These are phyloP conservation scores for Kwoniella bestiolae DNA, from an alignment of 768 basidiomycete genomes.

Conservation along the genomic window DNA sequence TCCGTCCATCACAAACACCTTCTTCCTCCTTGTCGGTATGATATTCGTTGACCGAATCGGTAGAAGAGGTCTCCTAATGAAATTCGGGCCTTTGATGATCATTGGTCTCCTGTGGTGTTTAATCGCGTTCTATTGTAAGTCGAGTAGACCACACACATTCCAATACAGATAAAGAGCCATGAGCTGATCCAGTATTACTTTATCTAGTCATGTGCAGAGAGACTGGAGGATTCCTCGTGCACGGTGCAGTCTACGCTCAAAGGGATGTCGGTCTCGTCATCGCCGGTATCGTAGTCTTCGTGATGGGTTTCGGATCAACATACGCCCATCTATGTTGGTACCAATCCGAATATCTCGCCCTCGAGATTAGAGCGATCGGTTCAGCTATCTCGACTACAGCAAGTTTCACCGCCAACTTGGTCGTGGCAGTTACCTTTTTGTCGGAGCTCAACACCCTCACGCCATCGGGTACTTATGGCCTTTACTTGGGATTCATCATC, in stretches of 20 bases:
- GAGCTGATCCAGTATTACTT: too few species aligned
- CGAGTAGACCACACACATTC: too few species aligned
- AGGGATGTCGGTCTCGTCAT: slow-evolving; percentile 14
- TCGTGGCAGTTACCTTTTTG: slow-evolving; percentile 1
- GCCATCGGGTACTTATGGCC: slow-evolving; percentile 27
- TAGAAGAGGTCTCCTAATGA: slow-evolving; percentile 16
- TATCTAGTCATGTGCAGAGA: not conserved
- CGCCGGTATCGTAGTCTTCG: slow-evolving; percentile 28
- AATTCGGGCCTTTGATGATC: slow-evolving; percentile 14
- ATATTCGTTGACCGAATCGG: slow-evolving; percentile 30
- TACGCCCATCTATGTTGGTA: slow-evolving; percentile 30
- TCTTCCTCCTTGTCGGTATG: slow-evolving; percentile 27
- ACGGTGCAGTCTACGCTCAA: not conserved
- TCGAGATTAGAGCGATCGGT: slow-evolving; percentile 32
- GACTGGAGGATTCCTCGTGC: slow-evolving; percentile 2
- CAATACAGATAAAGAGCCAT: too few species aligned
- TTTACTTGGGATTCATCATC: slow-evolving; percentile 24
- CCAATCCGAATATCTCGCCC: slow-evolving; percentile 26
- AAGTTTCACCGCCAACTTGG: slow-evolving; percentile 32
- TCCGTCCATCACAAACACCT: slow-evolving; percentile 22
- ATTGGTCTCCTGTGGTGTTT: slow-evolving; percentile 3
- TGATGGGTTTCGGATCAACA: slow-evolving; percentile 14
- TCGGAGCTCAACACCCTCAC: slow-evolving; percentile 9
- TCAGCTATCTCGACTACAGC: slow-evolving; percentile 20
- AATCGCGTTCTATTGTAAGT: slow-evolving; percentile 1